Conservation (phyloP, 2,329 filamentous ascomycete species). For the Colletotrichum ledebouriae region DNA sequence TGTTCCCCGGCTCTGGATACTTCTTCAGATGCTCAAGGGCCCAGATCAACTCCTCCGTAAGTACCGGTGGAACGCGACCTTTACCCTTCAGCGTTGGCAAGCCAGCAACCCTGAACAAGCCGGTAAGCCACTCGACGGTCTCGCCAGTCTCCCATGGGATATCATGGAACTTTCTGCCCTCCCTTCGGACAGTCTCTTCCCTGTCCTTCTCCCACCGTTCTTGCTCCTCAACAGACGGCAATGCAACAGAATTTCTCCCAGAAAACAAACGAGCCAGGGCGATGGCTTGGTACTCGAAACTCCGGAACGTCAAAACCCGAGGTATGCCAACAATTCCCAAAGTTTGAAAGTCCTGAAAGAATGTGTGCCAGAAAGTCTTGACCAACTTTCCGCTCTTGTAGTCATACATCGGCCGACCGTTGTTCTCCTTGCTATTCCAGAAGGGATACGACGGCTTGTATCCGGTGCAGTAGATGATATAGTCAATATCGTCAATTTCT, state of each 20-base stretch:
- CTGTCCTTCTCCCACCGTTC: conserved; percentile 61
- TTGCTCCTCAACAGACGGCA: conserved; percentile 58
- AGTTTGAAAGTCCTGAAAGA: conserved; percentile 61
- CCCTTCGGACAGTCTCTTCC: conserved; percentile 46
- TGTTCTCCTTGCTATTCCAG: conserved; percentile 62
- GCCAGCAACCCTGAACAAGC: conserved; percentile 63
- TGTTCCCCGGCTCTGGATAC: conserved; percentile 56
- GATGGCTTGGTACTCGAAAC: conserved; percentile 69
- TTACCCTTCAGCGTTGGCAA: conserved; percentile 61
- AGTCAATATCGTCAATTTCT: conserved; percentile 53
- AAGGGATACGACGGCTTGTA: conserved; percentile 60
- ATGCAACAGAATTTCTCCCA: conserved; percentile 52
- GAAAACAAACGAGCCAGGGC: conserved; percentile 64
- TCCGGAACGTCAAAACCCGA: conserved; percentile 64
- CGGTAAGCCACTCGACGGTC: conserved; percentile 61
- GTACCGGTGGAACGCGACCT: conserved; percentile 60
- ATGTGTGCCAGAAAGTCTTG: conserved; percentile 65
- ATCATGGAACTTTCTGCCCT: conserved; percentile 64
- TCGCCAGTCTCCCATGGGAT: conserved; percentile 66
- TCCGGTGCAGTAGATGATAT: conserved; percentile 59
- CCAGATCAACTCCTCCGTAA: conserved; percentile 60
- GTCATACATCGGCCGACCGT: conserved; percentile 61
- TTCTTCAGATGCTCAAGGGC: conserved; percentile 63
- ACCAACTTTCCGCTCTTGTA: conserved; percentile 60
- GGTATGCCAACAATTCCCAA: conserved; percentile 67